Percentiles rank a stretch among this genome's conserved stretches.
These are phyloP conservation scores for Blastocystis sp. DNA, from an alignment of 352 stramenopile species.

Conservation along the genomic window DNA sequence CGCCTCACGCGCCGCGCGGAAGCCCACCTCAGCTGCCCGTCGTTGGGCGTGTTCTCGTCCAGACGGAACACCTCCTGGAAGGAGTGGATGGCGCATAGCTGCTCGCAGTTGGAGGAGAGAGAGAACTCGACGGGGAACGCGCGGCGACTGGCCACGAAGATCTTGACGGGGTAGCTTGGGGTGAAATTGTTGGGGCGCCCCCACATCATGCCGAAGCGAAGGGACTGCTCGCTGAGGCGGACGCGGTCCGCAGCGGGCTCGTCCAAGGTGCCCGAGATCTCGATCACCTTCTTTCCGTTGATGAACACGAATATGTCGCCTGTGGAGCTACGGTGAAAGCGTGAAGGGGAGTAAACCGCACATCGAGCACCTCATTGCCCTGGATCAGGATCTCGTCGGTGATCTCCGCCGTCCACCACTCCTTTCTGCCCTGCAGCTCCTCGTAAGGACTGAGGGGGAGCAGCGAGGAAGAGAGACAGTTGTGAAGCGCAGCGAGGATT, in stretches of 20 bases:
- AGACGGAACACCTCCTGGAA: background rate
- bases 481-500: background rate
- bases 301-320: constrained; percentile 37
- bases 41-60: background rate
- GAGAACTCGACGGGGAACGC: background rate
- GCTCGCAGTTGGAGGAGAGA: background rate
- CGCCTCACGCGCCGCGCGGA: background rate
- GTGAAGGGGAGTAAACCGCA: background rate
- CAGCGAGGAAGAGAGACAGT: background rate
- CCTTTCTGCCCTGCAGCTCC: background rate
- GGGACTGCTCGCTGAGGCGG: background rate
- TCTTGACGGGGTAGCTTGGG: constrained; percentile 23
- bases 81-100: background rate
- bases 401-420: constrained; percentile 53
- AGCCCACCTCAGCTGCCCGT: constrained; percentile 27
- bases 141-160: constrained; percentile 47
- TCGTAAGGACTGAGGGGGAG: constrained; percentile 22
- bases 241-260: background rate
- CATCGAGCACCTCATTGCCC: background rate
- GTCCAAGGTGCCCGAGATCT: constrained; percentile 17
- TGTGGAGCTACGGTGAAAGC: background rate
- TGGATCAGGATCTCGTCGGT: background rate
- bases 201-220: background rate
- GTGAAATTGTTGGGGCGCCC: background rate
- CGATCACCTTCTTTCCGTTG: background rate